These are phyloP conservation scores for Yamadazyma dushanensis DNA, from an alignment of 1,139 yeast species.

Conservation along the genomic window DNA sequence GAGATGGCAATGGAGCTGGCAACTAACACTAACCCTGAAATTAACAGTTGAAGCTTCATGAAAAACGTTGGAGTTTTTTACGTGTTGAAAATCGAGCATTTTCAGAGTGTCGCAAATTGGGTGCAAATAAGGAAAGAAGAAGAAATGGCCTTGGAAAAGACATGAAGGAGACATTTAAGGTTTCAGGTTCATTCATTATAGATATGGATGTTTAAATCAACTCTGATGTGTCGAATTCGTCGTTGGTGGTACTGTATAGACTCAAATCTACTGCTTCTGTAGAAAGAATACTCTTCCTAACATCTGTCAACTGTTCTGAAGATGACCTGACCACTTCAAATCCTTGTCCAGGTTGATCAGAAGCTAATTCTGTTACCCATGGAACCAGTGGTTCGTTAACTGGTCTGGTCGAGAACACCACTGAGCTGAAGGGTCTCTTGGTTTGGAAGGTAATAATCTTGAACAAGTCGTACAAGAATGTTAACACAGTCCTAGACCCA, in stretches of 20 bases:
- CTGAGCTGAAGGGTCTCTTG: neutral
- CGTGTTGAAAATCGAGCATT: constrained; percentile 5
- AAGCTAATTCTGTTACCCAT: too few relatives aligned
- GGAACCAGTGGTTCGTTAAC: too few relatives aligned
- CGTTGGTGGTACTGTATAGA: neutral
- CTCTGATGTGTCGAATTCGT: too few relatives aligned
- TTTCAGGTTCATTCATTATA: too few relatives aligned
- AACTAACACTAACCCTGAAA: constrained; percentile 3
- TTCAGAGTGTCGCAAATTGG: neutral
- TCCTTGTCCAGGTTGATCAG: constrained; percentile 1
- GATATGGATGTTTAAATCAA: too few relatives aligned
- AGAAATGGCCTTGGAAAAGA: too few relatives aligned
- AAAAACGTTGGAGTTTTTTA: constrained; percentile 3
- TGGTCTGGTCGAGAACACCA: neutral
- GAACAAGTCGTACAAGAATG: neutral
- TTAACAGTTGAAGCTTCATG: constrained; percentile 6
- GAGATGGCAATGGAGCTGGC: constrained; percentile 23
- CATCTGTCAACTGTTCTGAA: neutral
- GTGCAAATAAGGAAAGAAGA: too few relatives aligned
- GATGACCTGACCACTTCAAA: neutral
- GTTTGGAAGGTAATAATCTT: neutral
- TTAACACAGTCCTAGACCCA: neutral
- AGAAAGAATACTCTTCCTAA: constrained; percentile 1
- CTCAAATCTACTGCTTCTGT: constrained; percentile 3
- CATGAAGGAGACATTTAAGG: too few relatives aligned